These are phyloP conservation scores for Globisporangium middletonii DNA, from an alignment of 352 stramenopile genomes.

Conservation along the genomic window DNA sequence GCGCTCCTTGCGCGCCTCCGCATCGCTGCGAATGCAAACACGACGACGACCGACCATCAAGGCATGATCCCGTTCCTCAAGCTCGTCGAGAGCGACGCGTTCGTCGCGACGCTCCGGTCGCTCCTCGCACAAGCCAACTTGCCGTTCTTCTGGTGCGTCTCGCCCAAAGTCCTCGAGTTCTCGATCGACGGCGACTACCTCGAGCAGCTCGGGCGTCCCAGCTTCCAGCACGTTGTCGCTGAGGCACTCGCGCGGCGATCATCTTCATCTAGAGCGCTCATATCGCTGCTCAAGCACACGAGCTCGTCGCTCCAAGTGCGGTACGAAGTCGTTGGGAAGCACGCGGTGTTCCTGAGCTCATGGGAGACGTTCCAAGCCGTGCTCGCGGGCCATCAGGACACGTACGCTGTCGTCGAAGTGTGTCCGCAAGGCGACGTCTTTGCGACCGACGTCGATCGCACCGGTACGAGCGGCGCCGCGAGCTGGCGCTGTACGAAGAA, in stretches of 20 bases:
- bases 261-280: constrained; percentile 24
- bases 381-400: constrained; percentile 48
- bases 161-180: constrained; percentile 40
- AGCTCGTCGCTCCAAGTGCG: constrained; percentile 47
- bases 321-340: constrained; percentile 57
- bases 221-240: constrained; percentile 54
- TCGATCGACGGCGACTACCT: constrained; percentile 57
- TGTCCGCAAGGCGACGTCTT: constrained; percentile 64
- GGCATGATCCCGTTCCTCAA: constrained; percentile 31
- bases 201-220: constrained; percentile 27
- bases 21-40: constrained; percentile 8
- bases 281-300: constrained; percentile 45
- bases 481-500: constrained; percentile 57
- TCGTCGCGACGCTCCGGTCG: constrained; percentile 38
- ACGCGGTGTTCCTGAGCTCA: constrained; percentile 30
- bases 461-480: constrained; percentile 38
- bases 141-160: constrained; percentile 69
- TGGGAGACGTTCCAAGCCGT: constrained; percentile 64
- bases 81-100: constrained; percentile 47
- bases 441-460: constrained; percentile 37
- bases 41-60: constrained; percentile 16
- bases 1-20: constrained; percentile 20
- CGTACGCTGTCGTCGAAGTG: constrained; percentile 57
- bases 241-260: constrained; percentile 28
- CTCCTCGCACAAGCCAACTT: constrained; percentile 31